Conservation (phyloP, 2,329 filamentous ascomycete genomes). For the Septoria petroselini region DNA sequence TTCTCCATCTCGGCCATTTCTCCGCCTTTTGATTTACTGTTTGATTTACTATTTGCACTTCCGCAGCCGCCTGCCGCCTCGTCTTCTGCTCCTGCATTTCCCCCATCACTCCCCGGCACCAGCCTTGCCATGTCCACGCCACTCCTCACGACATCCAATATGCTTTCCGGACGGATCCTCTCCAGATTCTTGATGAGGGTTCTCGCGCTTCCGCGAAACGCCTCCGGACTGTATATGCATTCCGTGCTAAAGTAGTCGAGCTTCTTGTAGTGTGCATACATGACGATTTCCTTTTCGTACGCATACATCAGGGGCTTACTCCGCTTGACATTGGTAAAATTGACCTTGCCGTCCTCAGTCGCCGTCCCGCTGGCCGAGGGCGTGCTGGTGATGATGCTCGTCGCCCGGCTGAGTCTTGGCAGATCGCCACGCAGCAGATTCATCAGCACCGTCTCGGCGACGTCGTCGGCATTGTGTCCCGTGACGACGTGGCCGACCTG, state of each 20-base stretch:
- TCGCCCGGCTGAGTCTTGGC: constrained; percentile 80
- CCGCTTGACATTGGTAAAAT: constrained; percentile 79
- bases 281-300: constrained; percentile 97
- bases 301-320: constrained; percentile 98
- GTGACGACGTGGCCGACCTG: constrained; percentile 92
- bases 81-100: constrained; percentile 50
- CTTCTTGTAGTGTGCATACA: constrained; percentile 95
- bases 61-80: constrained; percentile 72
- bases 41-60: constrained; percentile 62
- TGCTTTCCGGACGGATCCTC: constrained; percentile 86
- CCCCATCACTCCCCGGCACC: constrained; percentile 59
- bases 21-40: constrained; percentile 63
- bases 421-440: constrained; percentile 89
- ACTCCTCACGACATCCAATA: constrained; percentile 88
- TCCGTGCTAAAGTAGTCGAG: constrained; percentile 98
- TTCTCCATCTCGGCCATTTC: constrained; percentile 83
- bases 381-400: constrained; percentile 74
- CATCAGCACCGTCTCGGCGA: constrained; percentile 97
- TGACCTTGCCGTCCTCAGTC: constrained; percentile 40
- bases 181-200: constrained; percentile 94
- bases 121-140: constrained; percentile 93
- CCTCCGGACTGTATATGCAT: constrained; percentile 96
- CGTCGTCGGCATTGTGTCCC: constrained; percentile 95
- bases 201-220: constrained; percentile 87
- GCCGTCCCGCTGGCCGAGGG: constrained; percentile 39